Conservation (phyloP, 2,329 filamentous ascomycete genomes). For the Fusarium gaditjirri region DNA sequence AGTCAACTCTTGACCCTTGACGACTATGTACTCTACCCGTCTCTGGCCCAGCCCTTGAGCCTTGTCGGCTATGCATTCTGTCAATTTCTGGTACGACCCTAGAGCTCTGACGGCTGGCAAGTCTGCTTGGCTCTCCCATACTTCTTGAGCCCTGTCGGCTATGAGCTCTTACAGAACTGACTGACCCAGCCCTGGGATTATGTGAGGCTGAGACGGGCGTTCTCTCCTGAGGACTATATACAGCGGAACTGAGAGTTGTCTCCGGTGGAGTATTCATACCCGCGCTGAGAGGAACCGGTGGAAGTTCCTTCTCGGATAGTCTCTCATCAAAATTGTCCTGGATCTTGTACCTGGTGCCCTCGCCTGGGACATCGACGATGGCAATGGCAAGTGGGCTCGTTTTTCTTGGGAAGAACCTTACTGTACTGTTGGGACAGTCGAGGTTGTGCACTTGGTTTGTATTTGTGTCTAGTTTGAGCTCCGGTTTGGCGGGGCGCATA, state of each 20-base stretch:
- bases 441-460: conserved; percentile 52
- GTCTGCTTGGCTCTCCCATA: conserved; percentile 20
- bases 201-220: conserved; percentile 31
- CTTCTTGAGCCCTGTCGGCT: conserved; percentile 27
- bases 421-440: conserved; percentile 46
- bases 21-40: conserved; percentile 11
- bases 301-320: conserved; percentile 49
- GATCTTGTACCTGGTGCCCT: conserved; percentile 36
- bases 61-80: conserved; percentile 27
- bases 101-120: conserved; percentile 32
- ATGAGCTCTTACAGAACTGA: conserved; percentile 31
- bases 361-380: conserved; percentile 41
- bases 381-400: conserved; percentile 42
- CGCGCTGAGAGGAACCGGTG: conserved; percentile 49
- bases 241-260: conserved; percentile 60
- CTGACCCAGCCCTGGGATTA: conserved; percentile 25
- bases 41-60: conserved; percentile 16
- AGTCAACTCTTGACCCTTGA: conserved; percentile 19
- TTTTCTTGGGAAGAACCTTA: conserved; percentile 34
- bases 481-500: conserved; percentile 50
- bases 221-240: conserved; percentile 58
- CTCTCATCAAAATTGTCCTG: conserved; percentile 36
- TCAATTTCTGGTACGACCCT: conserved; percentile 5
- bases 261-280: conserved; percentile 40
- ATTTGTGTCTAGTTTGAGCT: conserved; percentile 31